Evolutionary conservation across 1,139 yeast genomes (phyloP), one percentile per base, ranked within the genome.

Genomic region (Geotrichum restrictum): DNA sequence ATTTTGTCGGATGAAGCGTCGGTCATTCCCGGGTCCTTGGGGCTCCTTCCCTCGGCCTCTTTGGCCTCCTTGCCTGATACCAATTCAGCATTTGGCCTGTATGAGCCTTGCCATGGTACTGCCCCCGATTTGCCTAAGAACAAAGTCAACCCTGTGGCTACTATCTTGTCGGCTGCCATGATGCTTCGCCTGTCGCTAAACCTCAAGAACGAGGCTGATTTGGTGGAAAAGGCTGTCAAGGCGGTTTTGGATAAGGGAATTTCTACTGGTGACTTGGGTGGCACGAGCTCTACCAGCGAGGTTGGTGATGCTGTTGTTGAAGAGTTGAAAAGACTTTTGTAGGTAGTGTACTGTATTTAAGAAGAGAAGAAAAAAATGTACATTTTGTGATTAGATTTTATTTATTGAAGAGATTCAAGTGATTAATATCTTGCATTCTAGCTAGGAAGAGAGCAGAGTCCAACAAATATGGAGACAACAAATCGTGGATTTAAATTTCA

Each of bases 51-150:
- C 47, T 88, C 96, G 57, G 98, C 98, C 5, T 89, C 98, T 21
- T 80, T 93, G 65, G 94, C 97, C 4, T 88, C 97, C 16, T 78
- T 93, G 64, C 98, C 98, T 55, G 97, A 91, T 70, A 82, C 91
- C 45, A 91, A 91, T 76, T 75, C 79, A 48, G 98, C 98, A 0
- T 89, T 93, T 68, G 98, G 98, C 57, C 78, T 93, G 59, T 93
- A 93, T 70, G 98, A 93, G 74, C 98, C 98, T 60, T 91, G 98
- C 68, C 98, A 93, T 70, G 98, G 98, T 46, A 85, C 96, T 42
- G 98, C 98, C 27, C 98, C 98, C 43, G 98, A 93, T 70, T 80
- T 93, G 67, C 84, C 84, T 51, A 76, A 74, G 56, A 88, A 88
- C 69, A 85, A 87, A 74, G 98, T 89, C 54, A 93, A 93, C 72